These are phyloP conservation scores for Ophiostoma triangulosporum DNA, from an alignment of 2,329 filamentous ascomycete species.

Conservation along the genomic window DNA sequence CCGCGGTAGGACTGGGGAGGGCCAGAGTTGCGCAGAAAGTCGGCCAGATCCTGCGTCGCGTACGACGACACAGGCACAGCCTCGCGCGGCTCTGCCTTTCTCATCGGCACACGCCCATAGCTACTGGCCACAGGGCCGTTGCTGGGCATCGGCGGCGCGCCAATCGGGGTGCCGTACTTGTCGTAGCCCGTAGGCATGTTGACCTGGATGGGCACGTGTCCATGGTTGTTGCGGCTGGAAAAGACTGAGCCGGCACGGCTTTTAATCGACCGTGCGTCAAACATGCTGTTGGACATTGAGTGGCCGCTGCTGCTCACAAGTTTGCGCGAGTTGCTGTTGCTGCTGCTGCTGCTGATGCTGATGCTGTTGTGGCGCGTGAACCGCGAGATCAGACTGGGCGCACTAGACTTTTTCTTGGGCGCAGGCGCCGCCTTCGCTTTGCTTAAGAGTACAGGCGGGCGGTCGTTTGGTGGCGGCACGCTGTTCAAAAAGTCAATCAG, in stretches of 20 bases:
- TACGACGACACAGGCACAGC: constrained; percentile 26
- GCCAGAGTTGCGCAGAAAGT: constrained; percentile 56
- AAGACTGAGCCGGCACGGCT: constrained; percentile 24
- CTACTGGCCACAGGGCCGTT: not conserved
- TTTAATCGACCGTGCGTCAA: constrained; percentile 25
- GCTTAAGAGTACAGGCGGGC: constrained; percentile 23
- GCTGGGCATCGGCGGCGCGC: not conserved
- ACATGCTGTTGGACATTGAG: constrained; percentile 3
- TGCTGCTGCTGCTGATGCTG: constrained; percentile 13
- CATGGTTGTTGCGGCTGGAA: constrained; percentile 16
- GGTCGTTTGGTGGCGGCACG: constrained; percentile 49
- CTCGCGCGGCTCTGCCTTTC: constrained; percentile 44
- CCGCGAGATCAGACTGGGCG: constrained; percentile 47
- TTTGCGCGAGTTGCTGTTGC: constrained; percentile 12
- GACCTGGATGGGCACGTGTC: constrained; percentile 41
- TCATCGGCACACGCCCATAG: constrained; percentile 34
- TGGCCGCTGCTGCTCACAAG: constrained; percentile 1
- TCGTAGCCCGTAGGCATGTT: constrained; percentile 30
- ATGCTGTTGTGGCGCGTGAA: constrained; percentile 26
- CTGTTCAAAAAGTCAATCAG: constrained; percentile 61
- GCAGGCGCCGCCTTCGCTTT: constrained; percentile 20
- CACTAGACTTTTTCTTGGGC: constrained; percentile 51
- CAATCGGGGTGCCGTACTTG: not conserved
- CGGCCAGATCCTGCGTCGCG: constrained; percentile 55
- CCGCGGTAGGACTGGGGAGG: constrained; percentile 32